Base-by-base conservation (phyloP, 768 basidiomycete genomes). In the Suillus alpinus region DNA sequence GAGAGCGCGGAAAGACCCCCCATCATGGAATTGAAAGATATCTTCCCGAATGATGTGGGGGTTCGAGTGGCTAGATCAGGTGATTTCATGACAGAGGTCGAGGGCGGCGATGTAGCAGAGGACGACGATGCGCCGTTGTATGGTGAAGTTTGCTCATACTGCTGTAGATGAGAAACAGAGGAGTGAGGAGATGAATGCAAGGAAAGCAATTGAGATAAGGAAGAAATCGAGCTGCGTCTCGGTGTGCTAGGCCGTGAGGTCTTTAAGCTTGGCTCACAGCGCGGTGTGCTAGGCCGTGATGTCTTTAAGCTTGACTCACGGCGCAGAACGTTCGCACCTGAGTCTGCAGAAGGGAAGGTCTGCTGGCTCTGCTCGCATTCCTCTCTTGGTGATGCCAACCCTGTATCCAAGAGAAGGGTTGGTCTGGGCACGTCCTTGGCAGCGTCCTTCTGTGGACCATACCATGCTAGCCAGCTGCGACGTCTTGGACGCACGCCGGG, bases 11-110 rank as follows among this genome's bases (percentile, higher is more conserved):
- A 86, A 36, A 89, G 78, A 1, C 86, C 85, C 40, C 85, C 86
- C 76, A 91, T 87, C 86, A 91, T 86, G 36, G 78, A 80, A 63
- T 82, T 85, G 60, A 92, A 78, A 0, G 89, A 82, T 74, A 80
- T 82, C 65, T 83, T 86, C 58, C 83, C 78, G 68, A 89, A 88
- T 0, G 86, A 83, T 40, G 81, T 81, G 12, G 76, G 70, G 14
- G 67, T 64, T 65, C 73, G 78, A 67, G 68, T 60, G 9, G 71
- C 62, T 10, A 72, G 63, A 26, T 83, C 81, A 1, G 77, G 68
- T 6, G 79, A 69, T 56, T 77, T 74, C 53, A 72, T 59, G 12
- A 67, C 64, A 40, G 63, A 73, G 71, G 56, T 74, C 66, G 61
- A 77, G 73, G 66, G 32, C 8, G 57, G 18, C 6, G 60, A 56